Base-by-base conservation (phyloP, 2,329 filamentous ascomycete species). In the Penicillium griseofulvum region DNA sequence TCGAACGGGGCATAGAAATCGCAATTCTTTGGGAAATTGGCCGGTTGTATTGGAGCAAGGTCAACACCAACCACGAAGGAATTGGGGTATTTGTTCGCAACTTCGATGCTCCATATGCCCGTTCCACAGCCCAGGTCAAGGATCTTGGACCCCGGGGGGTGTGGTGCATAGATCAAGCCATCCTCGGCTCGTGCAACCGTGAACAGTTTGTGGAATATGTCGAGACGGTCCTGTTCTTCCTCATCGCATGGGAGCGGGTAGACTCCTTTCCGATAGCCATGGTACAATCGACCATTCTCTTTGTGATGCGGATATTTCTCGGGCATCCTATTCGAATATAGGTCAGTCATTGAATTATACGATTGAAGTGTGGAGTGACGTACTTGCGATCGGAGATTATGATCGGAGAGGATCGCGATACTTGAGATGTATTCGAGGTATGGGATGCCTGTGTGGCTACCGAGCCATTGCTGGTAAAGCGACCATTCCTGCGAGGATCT, bases 21-120 rank as follows among this genome's bases (percentile, higher is more conserved):
- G 64, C 88, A 79, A 59, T 89, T 89, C 22, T 80, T 79, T 1
- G 88, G 89, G 43, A 90, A 90, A 55, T 89, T 93, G 64, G 67
- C 52, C 11, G 85, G 84, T 65, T 87, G 85, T 55, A 86, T 86
- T 48, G 81, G 79, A 38, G 82, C 80, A 22, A 88, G 74, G 67
- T 88, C 86, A 26, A 86, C 70, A 24, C 85, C 86, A 24, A 81
- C 69, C 47, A 88, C 83, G 70, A 85, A 81, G 49, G 84, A 80
- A 19, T 81, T 67, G 12, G 78, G 78, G 67, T 83, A 86, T 69
- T 79, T 79, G 83, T 89, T 86, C 59, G 89, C 88, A 75, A 96
- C 88, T 63, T 93, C 88, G 65, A 95, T 89, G 38, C 88, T 85
- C 93, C 93, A 97, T 58, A 96, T 93, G 37, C 91, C 91, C 1